Base-by-base conservation (phyloP, 2,329 filamentous ascomycete genomes). In the Amphichorda felina region DNA sequence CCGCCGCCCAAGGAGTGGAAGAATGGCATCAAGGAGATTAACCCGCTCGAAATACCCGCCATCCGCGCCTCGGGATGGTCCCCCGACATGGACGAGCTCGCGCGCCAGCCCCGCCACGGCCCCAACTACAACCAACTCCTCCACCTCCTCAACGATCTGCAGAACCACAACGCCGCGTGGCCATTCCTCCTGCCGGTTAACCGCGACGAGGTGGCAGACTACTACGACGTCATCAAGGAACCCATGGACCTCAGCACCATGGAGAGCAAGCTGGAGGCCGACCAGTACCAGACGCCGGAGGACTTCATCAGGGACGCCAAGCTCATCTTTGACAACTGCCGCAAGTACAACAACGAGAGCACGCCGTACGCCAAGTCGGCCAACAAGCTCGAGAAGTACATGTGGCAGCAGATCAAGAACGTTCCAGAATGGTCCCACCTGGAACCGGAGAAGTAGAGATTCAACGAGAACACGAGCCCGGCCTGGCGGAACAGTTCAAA, bases 151-250 rank as follows among this genome's bases (percentile, higher is more conserved):
- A 94, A 93, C 57, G 85, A 94, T 51, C 75, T 96, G 58, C 88
- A 96, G 55, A 96, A 95, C 54, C 87, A 94, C 60, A 79, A 79
- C 46, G 81, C 83, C 7, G 83, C 87, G 0, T 98, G 91, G 91
- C 91, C 91, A 0, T 98, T 98, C 66, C 72, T 91, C 22, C 75
- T 86, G 18, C 89, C 91, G 1, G 91, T 98, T 45, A 95, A 93
- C 55, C 79, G 82, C 45, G 91, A 98, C 49, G 91, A 96, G 45
- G 91, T 98, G 0, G 79, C 86, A n/a, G 91, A 98, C 56, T 98
- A 98, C 62, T 96, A 96, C 64, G 86, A 94, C 40, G 88, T 96
- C 41, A 98, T 98, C 65, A 88, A 88, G 53, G 83, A 94, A 56
- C 91, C 91, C 25, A 98, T 98, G 91, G 91, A 95, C 53, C 68